Base-by-base conservation (phyloP, 306 rosid genomes). In the Acmispon strigosus region DNA sequence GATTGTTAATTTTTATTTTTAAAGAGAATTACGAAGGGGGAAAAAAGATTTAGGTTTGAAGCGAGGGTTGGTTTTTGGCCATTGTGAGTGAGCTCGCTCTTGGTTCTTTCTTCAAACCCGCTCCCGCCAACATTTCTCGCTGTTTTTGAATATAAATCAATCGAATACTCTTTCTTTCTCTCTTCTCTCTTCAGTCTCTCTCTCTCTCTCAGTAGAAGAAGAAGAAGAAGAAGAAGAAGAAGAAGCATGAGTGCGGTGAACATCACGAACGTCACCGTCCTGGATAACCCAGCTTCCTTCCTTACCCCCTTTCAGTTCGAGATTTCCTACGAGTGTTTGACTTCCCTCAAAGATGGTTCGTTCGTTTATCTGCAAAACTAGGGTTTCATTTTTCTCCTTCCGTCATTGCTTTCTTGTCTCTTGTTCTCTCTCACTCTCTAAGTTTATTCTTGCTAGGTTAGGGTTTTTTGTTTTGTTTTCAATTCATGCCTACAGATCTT, bases 301-400 rank as follows among this genome's bases (percentile, higher is more conserved):
- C 82, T 89, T n/a, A 76, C 78, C 55, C 92, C 96, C 0, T 90
- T 89, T 53, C 94, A 92, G 87, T 92, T 92, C 66, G 94, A 89
- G 90, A 89, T 92, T 74, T 92, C 97, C 68, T 92, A 92, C 69
- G 91, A 91, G 83, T 91, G 96, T 37, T 74, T 89, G 78, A 78
- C 92, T 53, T 69, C 96, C 77, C 87, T 87, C 69, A 81, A 84
- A 78, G 93, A 89, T 58, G 92, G 96, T 89, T 74, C 3, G 22
- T 16, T 3, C 19, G 16, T 62, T 14, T 47, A 4, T 27, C 13
- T 12, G 1, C 49, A 6, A 4, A 49, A 19, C 10, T 66, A 49
- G 72, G 55, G 13, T 52, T 36, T 16, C 27, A 7, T 41, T 20
- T 22, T 4, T 6, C 44, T 69, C 1, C 6, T 3, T 12, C 27